Base-by-base conservation (phyloP, 164 flowering plant species). In the Chimonanthus salicifolius region DNA sequence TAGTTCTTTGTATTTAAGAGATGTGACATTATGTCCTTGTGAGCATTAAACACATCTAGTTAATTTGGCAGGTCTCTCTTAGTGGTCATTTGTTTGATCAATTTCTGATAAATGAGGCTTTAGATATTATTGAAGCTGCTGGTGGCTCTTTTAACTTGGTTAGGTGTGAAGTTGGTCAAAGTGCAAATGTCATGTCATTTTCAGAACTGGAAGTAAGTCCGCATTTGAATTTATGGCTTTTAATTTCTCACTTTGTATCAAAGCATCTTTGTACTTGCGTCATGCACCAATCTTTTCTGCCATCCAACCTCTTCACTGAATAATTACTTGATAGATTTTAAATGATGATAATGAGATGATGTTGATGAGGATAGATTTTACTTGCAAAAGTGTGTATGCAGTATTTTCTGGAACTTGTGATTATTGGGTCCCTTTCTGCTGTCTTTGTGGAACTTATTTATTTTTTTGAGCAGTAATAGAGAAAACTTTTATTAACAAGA, bases 71-170 rank as follows among this genome's bases (percentile, higher is more conserved):
- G 99, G 94, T 96, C 20, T 96, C 99, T 79, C 76, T 96, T 62
- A 94, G 91, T 84, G 99, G 99, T 69, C 99, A 96, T 85, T 84
- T 96, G 77, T 96, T 96, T 80, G 99, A 96, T 83, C 79, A 90
- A 60, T 91, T 92, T 80, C 84, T 94, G 49, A 96, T 96, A 81
- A 96, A 96, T 78, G 97, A 92, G 80, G 98, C 98, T 20, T 77
- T 96, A 77, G 97, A 96, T 82, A 91, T 89, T 74, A 94, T 96
- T 49, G 99, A 96, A 89, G 92, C 92, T 72, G 99, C 98, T 2
- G 98, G 98, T 67, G 99, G 99, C 68, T 88, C 97, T 72, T 96
- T 96, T 78, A 95, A 87, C 71, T 81, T 94, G 80, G 91, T 85
- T 20, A 92, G 85, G 73, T 96, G 98, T 79, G 90, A 89, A 75